A percentile compares a stretch with the other conserved stretches of the same genome.
Conservation (phyloP, 768 basidiomycete species). For the Lentinus tigrinus region DNA sequence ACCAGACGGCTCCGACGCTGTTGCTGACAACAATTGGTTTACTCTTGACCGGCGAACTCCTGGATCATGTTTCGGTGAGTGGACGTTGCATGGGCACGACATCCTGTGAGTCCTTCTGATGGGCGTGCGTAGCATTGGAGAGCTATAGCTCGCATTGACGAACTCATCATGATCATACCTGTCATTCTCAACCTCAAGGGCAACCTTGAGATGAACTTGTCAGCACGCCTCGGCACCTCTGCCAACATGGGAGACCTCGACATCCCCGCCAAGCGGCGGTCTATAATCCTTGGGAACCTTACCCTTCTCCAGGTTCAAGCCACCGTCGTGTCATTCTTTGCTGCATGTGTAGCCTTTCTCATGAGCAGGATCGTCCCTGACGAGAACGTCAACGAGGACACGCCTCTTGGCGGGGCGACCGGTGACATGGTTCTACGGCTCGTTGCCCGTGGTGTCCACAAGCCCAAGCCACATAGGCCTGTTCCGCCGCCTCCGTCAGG, state of each 20-base stretch:
- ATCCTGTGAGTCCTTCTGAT: background rate
- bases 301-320: slow-evolving; percentile 92
- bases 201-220: slow-evolving; percentile 99
- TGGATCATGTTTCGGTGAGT: slow-evolving; percentile 80
- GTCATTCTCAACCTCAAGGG: slow-evolving; percentile 95
- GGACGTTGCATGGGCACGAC: slow-evolving; percentile 21
- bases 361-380: slow-evolving; percentile 63
- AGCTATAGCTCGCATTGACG: slow-evolving; percentile 87
- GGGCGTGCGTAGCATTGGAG: slow-evolving; percentile 65
- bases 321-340: slow-evolving; percentile 82
- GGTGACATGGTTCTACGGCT: background rate
- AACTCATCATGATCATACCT: slow-evolving; percentile 95
- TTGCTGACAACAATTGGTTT: slow-evolving; percentile 81
- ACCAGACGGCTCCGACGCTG: slow-evolving; percentile 83
- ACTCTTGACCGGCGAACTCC: slow-evolving; percentile 86
- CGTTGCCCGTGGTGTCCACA: slow-evolving; percentile 10
- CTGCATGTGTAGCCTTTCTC: slow-evolving; percentile 73
- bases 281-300: slow-evolving; percentile 79
- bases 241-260: slow-evolving; percentile 94
- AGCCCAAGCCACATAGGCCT: slow-evolving; percentile 12
- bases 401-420: slow-evolving; percentile 13
- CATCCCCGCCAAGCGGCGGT: slow-evolving; percentile 54
- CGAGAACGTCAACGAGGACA: slow-evolving; percentile 6
- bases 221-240: slow-evolving; percentile 91
- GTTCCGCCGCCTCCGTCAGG: slow-evolving; percentile 20